A percentile compares a stretch with the other conserved stretches of the same genome.
Evolutionary conservation across 306 rosid species (phyloP).

Genomic region (Medicago arabica): DNA sequence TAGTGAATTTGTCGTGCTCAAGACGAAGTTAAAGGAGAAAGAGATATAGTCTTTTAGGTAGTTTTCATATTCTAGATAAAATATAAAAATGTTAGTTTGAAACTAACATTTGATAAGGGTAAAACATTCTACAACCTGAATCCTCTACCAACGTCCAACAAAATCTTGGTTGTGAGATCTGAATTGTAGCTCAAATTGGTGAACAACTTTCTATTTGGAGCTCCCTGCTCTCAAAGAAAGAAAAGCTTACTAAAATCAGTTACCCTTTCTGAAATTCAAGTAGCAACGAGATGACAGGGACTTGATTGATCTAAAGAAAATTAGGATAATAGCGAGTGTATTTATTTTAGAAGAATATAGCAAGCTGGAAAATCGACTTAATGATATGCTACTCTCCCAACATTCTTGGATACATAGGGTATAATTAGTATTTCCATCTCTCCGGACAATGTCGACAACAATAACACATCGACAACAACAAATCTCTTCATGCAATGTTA

Average conservation of each 20-base stretch:
- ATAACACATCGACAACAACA: too few species aligned
- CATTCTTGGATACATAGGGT: background rate
- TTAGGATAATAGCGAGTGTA: background rate
- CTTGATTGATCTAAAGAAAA: background rate
- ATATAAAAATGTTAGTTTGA: too few species aligned
- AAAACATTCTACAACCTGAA: too few species aligned
- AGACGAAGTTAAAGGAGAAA: too few species aligned
- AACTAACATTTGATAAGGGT: too few species aligned
- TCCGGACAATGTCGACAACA: too few species aligned
- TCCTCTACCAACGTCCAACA: too few species aligned
- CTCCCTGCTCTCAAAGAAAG: background rate
- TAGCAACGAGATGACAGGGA: slow-evolving; percentile 3
- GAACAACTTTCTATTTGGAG: background rate
- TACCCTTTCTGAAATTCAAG: slow-evolving; percentile 1
- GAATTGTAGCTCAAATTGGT: background rate
- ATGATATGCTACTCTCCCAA: background rate
- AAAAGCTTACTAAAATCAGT: background rate
- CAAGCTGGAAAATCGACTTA: background rate
- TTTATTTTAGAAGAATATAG: background rate
- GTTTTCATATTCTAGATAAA: too few species aligned
- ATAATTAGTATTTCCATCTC: background rate
- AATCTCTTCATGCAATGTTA: background rate
- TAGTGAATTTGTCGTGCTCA: too few species aligned
- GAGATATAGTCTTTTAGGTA: too few species aligned
- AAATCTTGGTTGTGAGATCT: too few species aligned